phyloP scores from a whole-genome alignment of 371 early-diverging fungal genomes.

The Lichtheimia ramosa region DNA sequence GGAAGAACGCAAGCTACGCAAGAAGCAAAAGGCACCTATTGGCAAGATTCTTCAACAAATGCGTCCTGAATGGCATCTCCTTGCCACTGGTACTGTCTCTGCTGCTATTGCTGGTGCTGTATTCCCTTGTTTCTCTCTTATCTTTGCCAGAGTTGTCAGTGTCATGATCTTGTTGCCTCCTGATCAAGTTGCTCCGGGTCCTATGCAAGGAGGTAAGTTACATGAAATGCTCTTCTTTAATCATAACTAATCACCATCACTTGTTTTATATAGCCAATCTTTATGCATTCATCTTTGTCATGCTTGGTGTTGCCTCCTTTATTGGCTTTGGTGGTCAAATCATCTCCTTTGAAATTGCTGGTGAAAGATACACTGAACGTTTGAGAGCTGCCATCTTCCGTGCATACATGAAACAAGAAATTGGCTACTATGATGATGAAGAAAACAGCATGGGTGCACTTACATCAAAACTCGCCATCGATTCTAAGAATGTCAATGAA shows the following conservation, averaged over 20 bases:
- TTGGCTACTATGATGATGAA: slow-evolving; percentile 81
- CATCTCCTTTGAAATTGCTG: slow-evolving; percentile 39
- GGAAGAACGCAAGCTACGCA: slow-evolving; percentile 29
- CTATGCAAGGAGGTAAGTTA: slow-evolving; percentile 47
- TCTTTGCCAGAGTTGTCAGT: slow-evolving; percentile 29
- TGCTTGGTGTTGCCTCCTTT: slow-evolving; percentile 51
- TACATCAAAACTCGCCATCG: slow-evolving; percentile 76
- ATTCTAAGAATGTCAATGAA: slow-evolving; percentile 65
- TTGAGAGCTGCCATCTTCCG: slow-evolving; percentile 53
- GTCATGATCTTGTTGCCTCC: slow-evolving; percentile 16
- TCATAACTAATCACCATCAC: too few species aligned
- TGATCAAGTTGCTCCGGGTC: slow-evolving; percentile 23
- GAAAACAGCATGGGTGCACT: slow-evolving; percentile 78
- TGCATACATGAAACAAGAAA: slow-evolving; percentile 71
- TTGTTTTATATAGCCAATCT: slow-evolving; percentile 43
- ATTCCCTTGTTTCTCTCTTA: slow-evolving; percentile 34
- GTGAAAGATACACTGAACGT: slow-evolving; percentile 57
- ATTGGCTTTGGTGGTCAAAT: slow-evolving; percentile 34
- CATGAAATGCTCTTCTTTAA: too few species aligned
- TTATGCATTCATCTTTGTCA: slow-evolving; percentile 71
- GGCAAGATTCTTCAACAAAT: slow-evolving; percentile 28
- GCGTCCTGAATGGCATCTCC: slow-evolving; percentile 32
- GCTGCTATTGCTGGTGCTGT: slow-evolving; percentile 54
- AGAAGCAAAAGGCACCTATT: slow-evolving; percentile 44
- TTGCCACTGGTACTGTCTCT: slow-evolving; percentile 37